Evolutionary conservation across 495 filamentous ascomycete genomes (phyloP).

Genomic region (Penicillium robsamsonii): DNA sequence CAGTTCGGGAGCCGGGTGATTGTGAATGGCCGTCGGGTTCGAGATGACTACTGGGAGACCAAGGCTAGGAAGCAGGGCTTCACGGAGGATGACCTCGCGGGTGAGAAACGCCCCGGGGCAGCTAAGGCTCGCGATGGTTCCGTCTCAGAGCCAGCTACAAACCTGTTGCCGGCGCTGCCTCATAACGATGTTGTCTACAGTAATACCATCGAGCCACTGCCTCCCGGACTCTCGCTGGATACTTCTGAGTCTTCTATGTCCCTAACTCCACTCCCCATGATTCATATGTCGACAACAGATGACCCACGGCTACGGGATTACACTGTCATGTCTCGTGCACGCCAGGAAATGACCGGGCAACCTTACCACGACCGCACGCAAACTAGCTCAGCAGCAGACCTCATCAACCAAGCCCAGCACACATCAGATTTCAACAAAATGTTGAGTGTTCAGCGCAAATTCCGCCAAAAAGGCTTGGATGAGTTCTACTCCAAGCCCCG

Average conservation of each 20-base stretch:
- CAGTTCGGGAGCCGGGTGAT: constrained; percentile 98
- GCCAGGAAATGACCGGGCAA: constrained; percentile 86
- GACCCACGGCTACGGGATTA: constrained; percentile 80
- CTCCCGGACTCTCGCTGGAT: constrained; percentile 68
- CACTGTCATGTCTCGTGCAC: constrained; percentile 75
- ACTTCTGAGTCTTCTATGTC: constrained; percentile 56
- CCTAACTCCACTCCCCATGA: constrained; percentile 76
- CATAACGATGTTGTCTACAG: constrained; percentile 82
- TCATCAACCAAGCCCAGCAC: constrained; percentile 83
- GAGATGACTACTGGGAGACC: constrained; percentile 98
- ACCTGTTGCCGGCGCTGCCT: constrained; percentile 52
- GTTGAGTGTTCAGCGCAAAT: constrained; percentile 69
- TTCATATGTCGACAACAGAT: constrained; percentile 73
- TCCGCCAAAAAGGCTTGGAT: constrained; percentile 72
- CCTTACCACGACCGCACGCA: constrained; percentile 87
- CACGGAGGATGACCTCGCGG: constrained; percentile 93
- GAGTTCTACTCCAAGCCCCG: constrained; percentile 75
- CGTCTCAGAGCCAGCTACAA: constrained; percentile 41
- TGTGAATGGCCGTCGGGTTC: constrained; percentile 80
- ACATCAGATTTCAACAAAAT: constrained; percentile 87
- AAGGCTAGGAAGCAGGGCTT: constrained; percentile 98
- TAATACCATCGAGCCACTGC: constrained; percentile 63
- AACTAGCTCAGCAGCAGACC: constrained; percentile 73
- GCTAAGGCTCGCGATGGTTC: constrained; percentile 79
- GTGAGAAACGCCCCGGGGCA: constrained; percentile 92